Evolutionary conservation across 192 early-diverging fungal species (phyloP), one percentile per base, ranked within the genome.

Genomic region (Diversispora epigaea): DNA sequence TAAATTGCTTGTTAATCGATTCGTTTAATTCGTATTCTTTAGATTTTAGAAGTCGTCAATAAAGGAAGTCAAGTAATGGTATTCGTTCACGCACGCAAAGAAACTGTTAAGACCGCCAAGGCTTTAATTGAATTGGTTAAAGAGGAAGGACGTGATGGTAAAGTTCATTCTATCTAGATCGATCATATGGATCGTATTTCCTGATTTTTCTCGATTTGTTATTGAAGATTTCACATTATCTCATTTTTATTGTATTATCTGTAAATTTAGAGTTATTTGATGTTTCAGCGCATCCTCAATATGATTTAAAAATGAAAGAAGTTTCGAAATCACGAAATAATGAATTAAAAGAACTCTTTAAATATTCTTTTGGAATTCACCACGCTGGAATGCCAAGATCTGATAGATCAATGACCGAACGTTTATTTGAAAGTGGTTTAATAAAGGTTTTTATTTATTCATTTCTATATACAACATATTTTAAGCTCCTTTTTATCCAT

Each of bases 31-130:
- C 11, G 54, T 60, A 7, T 63, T 67, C n/a, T 40, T 19, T 68
- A 83, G 82, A 90, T 90, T 22, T 78, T 80, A 22, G 83, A 85
- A 19, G 81, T 93, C 12, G 90, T 99, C 49, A 84, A 87, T 0
- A 88, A 92, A 32, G 94, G 93, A 0, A 91, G 95, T 80, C 98
- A 99, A 81, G 96, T 99, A 32, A 98, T 99, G 96, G 94, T 99
- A 6, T 99, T 99, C 89, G 98, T 99, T 45, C 96, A 99, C 76
- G 88, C 98, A 5, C 91, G 96, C 55, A 98, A 98, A 78, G 98
- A 98, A 67, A 98, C 98, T 6, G 96, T 95, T n/a, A 93, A 92
- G 73, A 97, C 95, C 0, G 96, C 96, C 3, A 85, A 91, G 81
- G 88, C 87, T 69, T 73, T 99, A 19, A 81, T 88, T 19, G 90